Evolutionary conservation across 129 eudicot genomes (phyloP), one percentile per base, ranked within the genome.

Genomic region (Escallonia rubra): DNA sequence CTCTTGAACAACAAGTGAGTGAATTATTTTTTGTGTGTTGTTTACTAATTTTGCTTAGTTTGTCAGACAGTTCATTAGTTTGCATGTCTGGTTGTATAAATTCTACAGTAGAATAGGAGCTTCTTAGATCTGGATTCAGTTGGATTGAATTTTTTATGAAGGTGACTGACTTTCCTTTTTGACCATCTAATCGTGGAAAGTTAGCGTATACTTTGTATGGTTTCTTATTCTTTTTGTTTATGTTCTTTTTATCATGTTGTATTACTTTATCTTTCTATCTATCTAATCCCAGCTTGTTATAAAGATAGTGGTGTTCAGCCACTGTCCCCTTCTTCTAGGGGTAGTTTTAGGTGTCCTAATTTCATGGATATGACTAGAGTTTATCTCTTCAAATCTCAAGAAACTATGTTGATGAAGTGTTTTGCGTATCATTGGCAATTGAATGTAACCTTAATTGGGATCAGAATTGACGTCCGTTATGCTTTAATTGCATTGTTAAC

Each of bases 1-100:
- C 91, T 90, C 61, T 78, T 81, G 9, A 87, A 90, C 61, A 90
- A 87, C 68, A 90, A 87, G 97, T 90, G 45, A 77, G 96, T 84
- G 34, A 23, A 23, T 23, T 23, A 23, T 23, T 23, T 23, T 23
- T 0, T 23, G 34, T 23, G 34, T 23, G 34, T 23, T 23, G 34
- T 23, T 23, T 23, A 23, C 61, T 59, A 15, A 3, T 14, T 69
- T 46, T 8, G 57, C 5, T 68, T 54, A 63, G 44, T 43, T 14
- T 46, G 75, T 59, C 15, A 44, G 40, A 76, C 41, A 43, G 48
- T 70, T 70, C n/a, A 13, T 61, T 46, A 43, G 49, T 34, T 10
- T 13, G 42, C 34, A 53, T 43, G 46, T 64, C 53, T 53, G 61
- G 6, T 64, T 66, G 61, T 38, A 11, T 48, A 51, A 48, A 56